A percentile compares a stretch with the other conserved stretches of the same genome.
phyloP scores from a whole-genome alignment of 2,329 filamentous ascomycete genomes.

The Blastomyces gilchristii region DNA sequence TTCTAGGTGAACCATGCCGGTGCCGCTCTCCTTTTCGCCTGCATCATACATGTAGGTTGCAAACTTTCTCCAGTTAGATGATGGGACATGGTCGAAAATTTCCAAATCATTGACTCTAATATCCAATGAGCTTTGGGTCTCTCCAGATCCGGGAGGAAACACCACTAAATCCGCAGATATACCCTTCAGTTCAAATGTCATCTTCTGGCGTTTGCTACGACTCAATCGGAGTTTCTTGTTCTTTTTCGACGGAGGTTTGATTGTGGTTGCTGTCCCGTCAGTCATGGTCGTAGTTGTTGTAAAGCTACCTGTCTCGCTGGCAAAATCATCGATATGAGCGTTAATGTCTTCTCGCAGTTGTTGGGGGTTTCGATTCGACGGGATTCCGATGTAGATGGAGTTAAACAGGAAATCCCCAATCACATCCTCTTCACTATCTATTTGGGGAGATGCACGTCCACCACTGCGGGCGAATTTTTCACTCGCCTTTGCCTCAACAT shows the following conservation, averaged over 20 bases:
- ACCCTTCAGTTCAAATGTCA: slow-evolving; percentile 84
- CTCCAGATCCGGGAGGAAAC: slow-evolving; percentile 64
- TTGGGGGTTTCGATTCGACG: slow-evolving; percentile 71
- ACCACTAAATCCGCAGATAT: slow-evolving; percentile 72
- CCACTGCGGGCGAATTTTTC: slow-evolving; percentile 56
- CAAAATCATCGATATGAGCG: slow-evolving; percentile 71
- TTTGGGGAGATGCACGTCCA: slow-evolving; percentile 49
- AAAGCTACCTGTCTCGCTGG: slow-evolving; percentile 81
- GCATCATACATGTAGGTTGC: slow-evolving; percentile 84
- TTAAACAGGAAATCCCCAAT: slow-evolving; percentile 97
- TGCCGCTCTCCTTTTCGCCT: slow-evolving; percentile 73
- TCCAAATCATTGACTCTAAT: slow-evolving; percentile 73
- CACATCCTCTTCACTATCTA: slow-evolving; percentile 66
- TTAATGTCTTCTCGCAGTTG: slow-evolving; percentile 80
- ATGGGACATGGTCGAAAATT: slow-evolving; percentile 86
- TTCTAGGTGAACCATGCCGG: slow-evolving; percentile 83
- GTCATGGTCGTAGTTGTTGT: slow-evolving; percentile 56
- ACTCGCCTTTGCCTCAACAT: slow-evolving; percentile 72
- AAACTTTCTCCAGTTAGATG: slow-evolving; percentile 97
- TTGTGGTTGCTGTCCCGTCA: slow-evolving; percentile 29
- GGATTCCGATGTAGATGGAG: slow-evolving; percentile 93
- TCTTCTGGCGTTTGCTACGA: slow-evolving; percentile 85
- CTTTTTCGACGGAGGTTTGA: slow-evolving; percentile 27
- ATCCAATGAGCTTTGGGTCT: slow-evolving; percentile 81
- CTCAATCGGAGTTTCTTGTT: slow-evolving; percentile 60